Percentiles rank a stretch among this genome's conserved stretches.
phyloP scores from a whole-genome alignment of 2,329 filamentous ascomycete genomes.

The Colletotrichum somersetense region DNA sequence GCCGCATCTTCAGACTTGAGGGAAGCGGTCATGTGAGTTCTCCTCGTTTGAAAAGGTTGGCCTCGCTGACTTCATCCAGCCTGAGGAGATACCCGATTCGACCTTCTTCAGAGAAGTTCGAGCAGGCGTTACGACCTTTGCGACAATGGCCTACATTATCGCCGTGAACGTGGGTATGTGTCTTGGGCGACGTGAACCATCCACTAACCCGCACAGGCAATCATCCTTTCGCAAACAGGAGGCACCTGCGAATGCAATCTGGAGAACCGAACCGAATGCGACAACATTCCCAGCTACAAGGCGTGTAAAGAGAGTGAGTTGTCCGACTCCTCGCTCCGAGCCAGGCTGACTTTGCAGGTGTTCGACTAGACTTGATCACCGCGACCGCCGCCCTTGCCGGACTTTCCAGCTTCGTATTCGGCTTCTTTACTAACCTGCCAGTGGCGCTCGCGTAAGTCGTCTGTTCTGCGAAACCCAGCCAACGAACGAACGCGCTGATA shows the following conservation, averaged over 20 bases:
- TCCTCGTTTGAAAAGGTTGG: background rate
- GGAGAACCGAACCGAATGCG: constrained; percentile 60
- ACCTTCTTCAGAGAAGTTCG: constrained; percentile 83
- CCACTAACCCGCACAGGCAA: constrained; percentile 62
- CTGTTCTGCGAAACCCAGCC: background rate
- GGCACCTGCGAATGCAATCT: constrained; percentile 79
- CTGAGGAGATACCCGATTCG: constrained; percentile 74
- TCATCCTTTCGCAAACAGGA: constrained; percentile 80
- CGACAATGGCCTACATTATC: constrained; percentile 89
- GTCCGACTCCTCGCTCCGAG: background rate
- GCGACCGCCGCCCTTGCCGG: constrained; percentile 86
- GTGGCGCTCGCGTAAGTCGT: constrained; percentile 77
- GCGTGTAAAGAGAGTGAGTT: constrained; percentile 61
- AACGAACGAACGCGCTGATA: constrained; percentile 24
- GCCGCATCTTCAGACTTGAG: constrained; percentile 74
- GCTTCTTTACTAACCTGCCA: constrained; percentile 84
- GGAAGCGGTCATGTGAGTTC: constrained; percentile 75
- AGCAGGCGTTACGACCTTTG: constrained; percentile 83
- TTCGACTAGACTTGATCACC: constrained; percentile 84
- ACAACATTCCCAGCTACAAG: constrained; percentile 58
- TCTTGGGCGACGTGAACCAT: background rate
- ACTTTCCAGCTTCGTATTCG: constrained; percentile 81
- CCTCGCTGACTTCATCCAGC: constrained; percentile 56
- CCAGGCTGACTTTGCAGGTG: constrained; percentile 52
- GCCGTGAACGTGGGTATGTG: constrained; percentile 70